A percentile compares a stretch with the other conserved stretches of the same genome.
Conservation (phyloP, 768 basidiomycete species). For the Suillus brevipes region DNA sequence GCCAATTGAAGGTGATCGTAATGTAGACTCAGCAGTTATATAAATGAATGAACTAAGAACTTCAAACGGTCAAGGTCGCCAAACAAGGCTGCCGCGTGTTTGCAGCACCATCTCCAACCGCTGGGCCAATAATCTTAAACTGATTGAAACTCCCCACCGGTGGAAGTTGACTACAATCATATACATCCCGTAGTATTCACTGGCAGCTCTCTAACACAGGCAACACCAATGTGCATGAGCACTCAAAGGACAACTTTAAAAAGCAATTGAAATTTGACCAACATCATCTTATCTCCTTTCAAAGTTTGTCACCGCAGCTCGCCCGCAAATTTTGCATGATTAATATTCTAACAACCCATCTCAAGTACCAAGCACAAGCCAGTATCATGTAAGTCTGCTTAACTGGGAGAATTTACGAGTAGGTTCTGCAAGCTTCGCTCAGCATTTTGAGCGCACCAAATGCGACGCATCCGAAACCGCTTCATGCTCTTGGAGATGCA, state of each 20-base stretch:
- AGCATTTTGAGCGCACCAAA: no score
- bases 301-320: neutral
- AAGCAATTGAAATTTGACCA: no score
- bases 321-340: neutral
- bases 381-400: no score
- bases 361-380: neutral
- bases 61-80: constrained; percentile 2
- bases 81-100: constrained; percentile 18
- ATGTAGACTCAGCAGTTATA: neutral
- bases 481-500: no score
- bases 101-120: neutral
- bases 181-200: neutral
- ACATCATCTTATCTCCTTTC: neutral
- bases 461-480: no score
- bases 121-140: neutral
- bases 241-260: neutral
- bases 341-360: neutral
- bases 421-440: no score
- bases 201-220: neutral
- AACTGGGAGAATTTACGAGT: no score
- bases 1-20: neutral
- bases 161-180: neutral
- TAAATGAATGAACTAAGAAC: neutral
- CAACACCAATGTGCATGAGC: neutral
- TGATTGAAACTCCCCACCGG: neutral